Conservation (phyloP, 192 early-diverging fungal genomes). For the Chytriomyces hyalinus region DNA sequence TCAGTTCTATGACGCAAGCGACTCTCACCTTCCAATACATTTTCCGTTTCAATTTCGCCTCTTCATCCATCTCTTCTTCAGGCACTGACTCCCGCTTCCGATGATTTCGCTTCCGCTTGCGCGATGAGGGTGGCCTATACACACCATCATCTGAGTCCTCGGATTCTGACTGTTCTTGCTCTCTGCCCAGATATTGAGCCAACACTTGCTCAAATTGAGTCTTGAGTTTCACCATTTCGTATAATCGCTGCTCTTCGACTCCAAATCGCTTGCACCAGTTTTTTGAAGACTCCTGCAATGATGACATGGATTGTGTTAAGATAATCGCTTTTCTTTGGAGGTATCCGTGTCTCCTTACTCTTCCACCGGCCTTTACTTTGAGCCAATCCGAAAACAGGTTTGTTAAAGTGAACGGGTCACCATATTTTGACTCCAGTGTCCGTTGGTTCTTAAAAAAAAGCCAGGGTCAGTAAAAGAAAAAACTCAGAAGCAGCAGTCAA, state of each 20-base stretch:
- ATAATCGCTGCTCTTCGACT: constrained; percentile 73
- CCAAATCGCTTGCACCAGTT: constrained; percentile 67
- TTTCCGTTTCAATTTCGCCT: constrained; percentile 19
- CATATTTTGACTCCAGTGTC: constrained; percentile 58
- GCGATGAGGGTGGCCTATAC: neutral
- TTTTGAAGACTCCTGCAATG: constrained; percentile 51
- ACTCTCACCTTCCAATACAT: constrained; percentile 32
- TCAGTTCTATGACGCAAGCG: neutral
- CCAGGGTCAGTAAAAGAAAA: constrained; percentile 23
- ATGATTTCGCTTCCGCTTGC: constrained; percentile 21
- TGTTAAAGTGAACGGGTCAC: constrained; percentile 70
- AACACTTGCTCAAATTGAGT: constrained; percentile 69
- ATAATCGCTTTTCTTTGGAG: neutral
- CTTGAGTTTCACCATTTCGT: constrained; percentile 73
- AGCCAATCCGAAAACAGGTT: constrained; percentile 70
- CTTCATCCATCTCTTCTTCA: constrained; percentile 33
- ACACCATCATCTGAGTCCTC: constrained; percentile 25
- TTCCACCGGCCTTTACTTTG: constrained; percentile 53
- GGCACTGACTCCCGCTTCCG: constrained; percentile 17
- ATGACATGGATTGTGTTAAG: constrained; percentile 13
- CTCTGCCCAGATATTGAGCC: constrained; percentile 43
- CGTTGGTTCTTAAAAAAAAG: constrained; percentile 51
- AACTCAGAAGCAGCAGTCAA: neutral
- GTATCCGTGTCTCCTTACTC: constrained; percentile 37
- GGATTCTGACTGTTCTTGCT: constrained; percentile 26